Percentiles rank a stretch among this genome's conserved stretches.
Conservation (phyloP, 2,329 filamentous ascomycete species). For the Scedosporium apiospermum region DNA sequence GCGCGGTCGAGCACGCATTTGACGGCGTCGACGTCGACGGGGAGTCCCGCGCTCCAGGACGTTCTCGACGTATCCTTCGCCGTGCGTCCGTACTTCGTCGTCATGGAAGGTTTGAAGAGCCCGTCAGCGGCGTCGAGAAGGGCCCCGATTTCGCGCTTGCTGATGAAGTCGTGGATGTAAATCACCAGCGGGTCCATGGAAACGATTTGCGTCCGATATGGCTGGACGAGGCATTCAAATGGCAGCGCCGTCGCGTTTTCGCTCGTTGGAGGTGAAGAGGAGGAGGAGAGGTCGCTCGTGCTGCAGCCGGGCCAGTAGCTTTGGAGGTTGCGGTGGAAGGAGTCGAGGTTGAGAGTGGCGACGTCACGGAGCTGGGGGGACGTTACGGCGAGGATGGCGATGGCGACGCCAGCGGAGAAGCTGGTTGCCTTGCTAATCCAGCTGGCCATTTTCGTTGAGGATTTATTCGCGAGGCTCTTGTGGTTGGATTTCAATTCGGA, state of each 20-base stretch:
- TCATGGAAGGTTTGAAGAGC: slow-evolving; percentile 25
- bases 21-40: slow-evolving; percentile 23
- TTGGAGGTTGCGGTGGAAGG: not conserved
- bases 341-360: not conserved
- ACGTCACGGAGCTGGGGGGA: not conserved
- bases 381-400: slow-evolving; percentile 3
- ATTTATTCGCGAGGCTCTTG: too few species aligned
- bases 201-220: slow-evolving; percentile 29
- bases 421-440: slow-evolving; percentile 2
- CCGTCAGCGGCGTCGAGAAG: slow-evolving; percentile 24
- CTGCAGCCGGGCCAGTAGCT: not conserved
- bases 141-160: slow-evolving; percentile 16
- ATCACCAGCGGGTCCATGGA: slow-evolving; percentile 32
- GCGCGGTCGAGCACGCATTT: slow-evolving; percentile 26
- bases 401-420: slow-evolving; percentile 2
- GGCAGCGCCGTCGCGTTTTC: not conserved
- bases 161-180: slow-evolving; percentile 31
- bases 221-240: slow-evolving; percentile 18
- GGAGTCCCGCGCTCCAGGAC: slow-evolving; percentile 27
- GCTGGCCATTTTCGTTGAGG: not conserved
- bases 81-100: slow-evolving; percentile 24
- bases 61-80: slow-evolving; percentile 25
- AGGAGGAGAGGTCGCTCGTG: not conserved
- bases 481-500: not conserved
- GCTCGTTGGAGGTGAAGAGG: not conserved